Evolutionary conservation across 2,329 filamentous ascomycete species (phyloP).

Genomic region (Elsinoe fawcettii): DNA sequence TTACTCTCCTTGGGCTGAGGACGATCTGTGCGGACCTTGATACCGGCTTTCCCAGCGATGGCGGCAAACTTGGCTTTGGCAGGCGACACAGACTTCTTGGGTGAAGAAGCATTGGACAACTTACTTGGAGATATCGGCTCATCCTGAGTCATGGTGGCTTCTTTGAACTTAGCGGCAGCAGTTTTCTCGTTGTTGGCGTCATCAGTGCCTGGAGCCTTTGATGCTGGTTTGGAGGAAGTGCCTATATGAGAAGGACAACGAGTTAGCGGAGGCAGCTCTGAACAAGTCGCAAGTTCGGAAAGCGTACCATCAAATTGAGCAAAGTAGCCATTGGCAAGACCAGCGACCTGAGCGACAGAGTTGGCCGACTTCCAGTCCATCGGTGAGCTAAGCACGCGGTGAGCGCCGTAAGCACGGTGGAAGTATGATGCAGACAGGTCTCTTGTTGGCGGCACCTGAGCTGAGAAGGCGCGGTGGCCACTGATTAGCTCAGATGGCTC

Average conservation of each 20-base stretch:
- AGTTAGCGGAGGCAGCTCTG: slow-evolving; percentile 17
- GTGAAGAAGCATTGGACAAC: background rate
- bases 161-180: slow-evolving; percentile 16
- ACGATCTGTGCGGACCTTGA: slow-evolving; percentile 24
- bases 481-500: slow-evolving; percentile 3
- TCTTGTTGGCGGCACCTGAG: slow-evolving; percentile 15
- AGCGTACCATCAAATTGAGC: slow-evolving; percentile 29
- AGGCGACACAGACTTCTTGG: slow-evolving; percentile 28
- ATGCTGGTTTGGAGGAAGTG: slow-evolving; percentile 12
- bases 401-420: slow-evolving; percentile 17
- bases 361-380: slow-evolving; percentile 28
- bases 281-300: slow-evolving; percentile 12
- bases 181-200: background rate
- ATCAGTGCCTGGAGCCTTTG: background rate
- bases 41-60: slow-evolving; percentile 40
- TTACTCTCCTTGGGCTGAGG: slow-evolving; percentile 18
- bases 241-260: slow-evolving; percentile 2
- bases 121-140: slow-evolving; percentile 16
- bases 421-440: slow-evolving; percentile 15
- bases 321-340: slow-evolving; percentile 27
- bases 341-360: slow-evolving; percentile 27
- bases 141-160: slow-evolving; percentile 17
- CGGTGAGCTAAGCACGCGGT: slow-evolving; percentile 26
- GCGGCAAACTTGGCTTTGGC: slow-evolving; percentile 41
- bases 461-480: slow-evolving; percentile 17